Evolutionary conservation across 2,329 filamentous ascomycete species (phyloP).

Genomic region (Graphilbum ipis-grandicollis): DNA sequence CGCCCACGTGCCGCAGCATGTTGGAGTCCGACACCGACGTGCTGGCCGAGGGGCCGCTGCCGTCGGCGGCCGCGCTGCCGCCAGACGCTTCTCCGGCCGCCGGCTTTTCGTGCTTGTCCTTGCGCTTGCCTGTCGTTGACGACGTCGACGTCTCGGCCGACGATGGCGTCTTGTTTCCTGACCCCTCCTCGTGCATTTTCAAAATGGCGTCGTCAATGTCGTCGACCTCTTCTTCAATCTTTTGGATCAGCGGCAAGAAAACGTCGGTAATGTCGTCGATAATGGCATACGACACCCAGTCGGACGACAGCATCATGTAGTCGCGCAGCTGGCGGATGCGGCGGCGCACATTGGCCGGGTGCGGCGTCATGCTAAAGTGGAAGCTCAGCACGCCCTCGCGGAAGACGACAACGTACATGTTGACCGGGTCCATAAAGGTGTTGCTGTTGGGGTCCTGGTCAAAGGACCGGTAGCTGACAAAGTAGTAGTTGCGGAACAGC

Average conservation of each 20-base stretch:
- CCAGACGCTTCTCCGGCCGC: too few relatives aligned
- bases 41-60: not conserved
- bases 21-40: slow-evolving; percentile 16
- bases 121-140: slow-evolving; percentile 11
- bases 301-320: slow-evolving; percentile 79
- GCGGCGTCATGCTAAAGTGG: slow-evolving; percentile 90
- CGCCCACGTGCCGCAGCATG: slow-evolving; percentile 83
- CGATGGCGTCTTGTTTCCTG: too few relatives aligned
- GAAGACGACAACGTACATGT: slow-evolving; percentile 96
- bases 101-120: not conserved
- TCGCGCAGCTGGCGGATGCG: slow-evolving; percentile 87
- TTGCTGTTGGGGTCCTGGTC: slow-evolving; percentile 85
- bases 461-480: slow-evolving; percentile 95
- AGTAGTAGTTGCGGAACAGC: slow-evolving; percentile 93
- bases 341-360: slow-evolving; percentile 87
- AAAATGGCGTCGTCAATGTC: slow-evolving; percentile 90
- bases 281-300: slow-evolving; percentile 97
- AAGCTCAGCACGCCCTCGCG: slow-evolving; percentile 90
- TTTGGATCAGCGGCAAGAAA: slow-evolving; percentile 80
- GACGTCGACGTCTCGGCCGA: slow-evolving; percentile 15
- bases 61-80: too few relatives aligned
- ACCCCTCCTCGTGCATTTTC: slow-evolving; percentile 43
- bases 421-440: slow-evolving; percentile 84
- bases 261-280: slow-evolving; percentile 98
- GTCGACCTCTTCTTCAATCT: slow-evolving; percentile 90